A percentile compares a stretch with the other conserved stretches of the same genome.
Evolutionary conservation across 805 yeast species (phyloP).

Genomic region (Metschnikowia lunata): DNA sequence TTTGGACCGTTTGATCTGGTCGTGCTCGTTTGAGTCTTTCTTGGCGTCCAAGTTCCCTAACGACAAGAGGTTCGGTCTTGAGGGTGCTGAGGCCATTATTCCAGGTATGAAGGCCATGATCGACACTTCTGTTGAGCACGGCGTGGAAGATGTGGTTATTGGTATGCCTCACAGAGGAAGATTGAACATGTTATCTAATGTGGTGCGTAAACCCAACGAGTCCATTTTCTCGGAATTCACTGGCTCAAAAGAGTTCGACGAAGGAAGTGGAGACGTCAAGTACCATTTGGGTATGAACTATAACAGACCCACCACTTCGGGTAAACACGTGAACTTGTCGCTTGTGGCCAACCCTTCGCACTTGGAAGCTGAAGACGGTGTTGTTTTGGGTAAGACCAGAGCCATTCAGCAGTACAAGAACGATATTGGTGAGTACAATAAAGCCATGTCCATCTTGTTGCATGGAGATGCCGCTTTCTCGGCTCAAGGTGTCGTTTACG

Average conservation of each 20-base stretch:
- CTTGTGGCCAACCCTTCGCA: slow-evolving; percentile 99
- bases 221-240: slow-evolving; percentile 94
- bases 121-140: slow-evolving; percentile 87
- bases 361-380: slow-evolving; percentile 98
- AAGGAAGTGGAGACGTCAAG: slow-evolving; percentile 98
- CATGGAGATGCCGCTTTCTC: slow-evolving; percentile 99
- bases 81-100: slow-evolving; percentile 95
- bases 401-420: slow-evolving; percentile 89
- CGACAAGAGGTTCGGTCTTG: slow-evolving; percentile 97
- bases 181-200: slow-evolving; percentile 94
- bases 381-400: slow-evolving; percentile 95
- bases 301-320: slow-evolving; percentile 97
- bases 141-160: slow-evolving; percentile 92
- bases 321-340: slow-evolving; percentile 91
- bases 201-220: slow-evolving; percentile 97
- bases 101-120: slow-evolving; percentile 96
- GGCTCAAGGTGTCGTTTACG: slow-evolving; percentile 98
- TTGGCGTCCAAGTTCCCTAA: slow-evolving; percentile 94
- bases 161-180: slow-evolving; percentile 99
- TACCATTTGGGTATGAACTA: slow-evolving; percentile 99
- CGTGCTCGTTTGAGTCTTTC: slow-evolving; percentile 90
- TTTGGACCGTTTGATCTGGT: slow-evolving; percentile 94
- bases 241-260: slow-evolving; percentile 85
- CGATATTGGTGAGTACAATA: slow-evolving; percentile 76
- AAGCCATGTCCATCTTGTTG: slow-evolving; percentile 86